Evolutionary conservation across 2,329 filamentous ascomycete genomes (phyloP), one percentile per base, ranked within the genome.

Genomic region (Fusarium pseudonygamai): DNA sequence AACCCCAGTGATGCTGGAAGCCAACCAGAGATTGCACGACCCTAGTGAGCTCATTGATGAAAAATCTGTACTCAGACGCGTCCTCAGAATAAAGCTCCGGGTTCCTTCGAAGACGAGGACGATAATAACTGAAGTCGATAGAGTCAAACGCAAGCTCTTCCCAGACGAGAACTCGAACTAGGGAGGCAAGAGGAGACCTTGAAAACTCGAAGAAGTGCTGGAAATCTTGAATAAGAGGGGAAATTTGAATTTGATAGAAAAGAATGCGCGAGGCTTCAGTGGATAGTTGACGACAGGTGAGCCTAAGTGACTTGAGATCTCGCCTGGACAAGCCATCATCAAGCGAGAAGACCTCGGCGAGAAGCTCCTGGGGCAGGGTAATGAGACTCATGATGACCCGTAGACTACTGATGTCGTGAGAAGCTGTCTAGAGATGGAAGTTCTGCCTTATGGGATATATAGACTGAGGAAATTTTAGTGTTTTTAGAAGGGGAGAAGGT

Each of bases 281-380:
- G 7, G 32, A 28, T 5, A 70, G 20, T 16, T 32, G 26, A 26
- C 20, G 53, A 3, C 60, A 70, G 22, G 37, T 39, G 15, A 69
- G 60, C 6, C 67, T 55, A 13, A 56, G 24, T 4, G 67, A 59
- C 24, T 65, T 56, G 37, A 70, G 22, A 37, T 69, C 66, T 46
- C 36, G n/a, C 22, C 39, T 50, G 1, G 47, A 43, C n/a, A 65
- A 26, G n/a, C 28, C 28, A 36, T 8, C 2, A 6, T 43, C 26
- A 18, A n/a, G 18, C 1, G 47, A 56, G 42, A 45, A 39, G 13
- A 65, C 49, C 4, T 68, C 18, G 13, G 15, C 30, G 9, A 70
- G 11, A 8, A 69, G 18, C 28, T 69, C 67, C 0, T 12, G 10
- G 6, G 65, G 67, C 0, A 70, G 42, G 16, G 24, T 46, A 7